Evolutionary conservation across 495 filamentous ascomycete genomes (phyloP).

Genomic region (Hyaloscypha variabilis): DNA sequence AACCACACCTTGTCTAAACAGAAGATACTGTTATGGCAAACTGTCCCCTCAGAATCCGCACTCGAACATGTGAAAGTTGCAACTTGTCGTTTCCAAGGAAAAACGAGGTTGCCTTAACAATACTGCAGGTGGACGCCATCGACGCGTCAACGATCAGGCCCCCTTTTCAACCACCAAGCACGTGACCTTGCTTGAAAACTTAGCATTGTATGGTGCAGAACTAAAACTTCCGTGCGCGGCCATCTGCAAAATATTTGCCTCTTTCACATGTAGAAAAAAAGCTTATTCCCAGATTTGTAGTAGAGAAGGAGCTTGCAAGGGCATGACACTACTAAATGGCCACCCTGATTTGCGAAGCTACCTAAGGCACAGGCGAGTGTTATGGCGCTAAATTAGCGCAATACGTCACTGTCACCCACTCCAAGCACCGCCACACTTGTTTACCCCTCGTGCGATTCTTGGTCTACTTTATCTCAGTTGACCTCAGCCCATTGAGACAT

Average conservation of each 20-base stretch:
- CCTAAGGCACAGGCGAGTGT: not conserved
- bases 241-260: not conserved
- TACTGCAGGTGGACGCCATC: not conserved
- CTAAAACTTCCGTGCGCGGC: not conserved
- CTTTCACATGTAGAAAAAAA: constrained; percentile 9
- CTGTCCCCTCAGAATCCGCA: not conserved
- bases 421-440: not conserved
- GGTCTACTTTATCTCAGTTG: not conserved
- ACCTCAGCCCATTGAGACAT: not conserved
- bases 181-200: not conserved
- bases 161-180: not conserved
- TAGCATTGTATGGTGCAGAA: not conserved
- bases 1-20: too few relatives aligned
- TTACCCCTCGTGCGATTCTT: not conserved
- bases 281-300: not conserved
- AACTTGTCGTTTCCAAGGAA: not conserved
- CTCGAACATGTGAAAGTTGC: not conserved
- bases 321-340: not conserved
- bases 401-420: not conserved
- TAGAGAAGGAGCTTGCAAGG: not conserved
- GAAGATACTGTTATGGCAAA: too few relatives aligned
- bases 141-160: not conserved
- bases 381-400: too few relatives aligned
- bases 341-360: not conserved
- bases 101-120: not conserved